Conservation (phyloP, 1,139 yeast genomes). For the Zygosaccharomyces sapae region DNA sequence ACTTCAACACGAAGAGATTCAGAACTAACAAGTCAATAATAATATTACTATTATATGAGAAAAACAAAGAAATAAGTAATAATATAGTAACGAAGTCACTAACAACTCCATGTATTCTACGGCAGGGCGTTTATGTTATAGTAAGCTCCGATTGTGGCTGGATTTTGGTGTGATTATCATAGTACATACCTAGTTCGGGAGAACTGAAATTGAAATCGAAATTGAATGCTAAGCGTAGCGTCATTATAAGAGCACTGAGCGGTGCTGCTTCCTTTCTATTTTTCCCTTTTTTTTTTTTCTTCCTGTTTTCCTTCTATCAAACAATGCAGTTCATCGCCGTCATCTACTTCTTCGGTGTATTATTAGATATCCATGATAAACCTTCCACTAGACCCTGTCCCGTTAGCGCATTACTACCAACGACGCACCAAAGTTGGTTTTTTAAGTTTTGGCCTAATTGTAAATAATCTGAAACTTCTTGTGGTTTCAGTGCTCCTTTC, state of each 20-base stretch:
- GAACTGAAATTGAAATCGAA: background rate
- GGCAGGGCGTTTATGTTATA: background rate
- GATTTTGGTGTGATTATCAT: background rate
- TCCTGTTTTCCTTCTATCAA: too few relatives aligned
- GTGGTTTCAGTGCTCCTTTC: slow-evolving; percentile 57
- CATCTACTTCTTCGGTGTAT: slow-evolving; percentile 41
- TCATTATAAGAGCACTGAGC: background rate
- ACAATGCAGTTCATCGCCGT: background rate
- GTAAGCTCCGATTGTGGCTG: background rate
- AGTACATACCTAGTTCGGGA: background rate
- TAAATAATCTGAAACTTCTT: slow-evolving; percentile 57
- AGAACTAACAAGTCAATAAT: background rate
- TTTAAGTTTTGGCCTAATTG: slow-evolving; percentile 50
- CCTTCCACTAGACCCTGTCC: slow-evolving; percentile 76
- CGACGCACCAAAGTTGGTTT: slow-evolving; percentile 67
- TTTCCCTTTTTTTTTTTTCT: too few relatives aligned
- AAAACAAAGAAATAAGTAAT: background rate
- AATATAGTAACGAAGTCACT: background rate
- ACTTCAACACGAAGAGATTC: background rate
- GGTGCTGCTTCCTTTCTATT: too few relatives aligned
- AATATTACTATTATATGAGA: background rate
- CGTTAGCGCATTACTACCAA: slow-evolving; percentile 70
- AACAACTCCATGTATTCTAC: slow-evolving; percentile 1
- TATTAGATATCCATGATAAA: slow-evolving; percentile 67
- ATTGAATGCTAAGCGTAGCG: slow-evolving; percentile 2